Percentiles rank a stretch among this genome's conserved stretches.
These are phyloP conservation scores for Massarina eburnea DNA, from an alignment of 2,329 filamentous ascomycete species.

Conservation along the genomic window DNA sequence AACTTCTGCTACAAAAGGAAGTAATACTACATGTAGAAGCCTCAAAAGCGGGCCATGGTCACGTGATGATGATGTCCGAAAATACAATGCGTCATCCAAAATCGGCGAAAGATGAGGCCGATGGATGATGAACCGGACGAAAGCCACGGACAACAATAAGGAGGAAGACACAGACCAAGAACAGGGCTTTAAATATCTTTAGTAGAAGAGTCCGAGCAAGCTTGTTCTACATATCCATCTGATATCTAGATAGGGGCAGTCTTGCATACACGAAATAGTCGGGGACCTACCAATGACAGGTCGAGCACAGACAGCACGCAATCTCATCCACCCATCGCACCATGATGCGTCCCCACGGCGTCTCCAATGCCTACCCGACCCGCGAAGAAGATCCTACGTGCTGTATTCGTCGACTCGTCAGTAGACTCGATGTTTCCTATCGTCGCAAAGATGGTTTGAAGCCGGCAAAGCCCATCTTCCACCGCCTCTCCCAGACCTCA, in stretches of 20 bases:
- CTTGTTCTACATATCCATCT: neutral
- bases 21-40: too few relatives aligned
- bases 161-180: neutral
- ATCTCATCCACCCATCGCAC: conserved; percentile 15
- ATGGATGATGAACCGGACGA: conserved; percentile 15
- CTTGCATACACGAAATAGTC: neutral
- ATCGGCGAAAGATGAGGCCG: conserved; percentile 1
- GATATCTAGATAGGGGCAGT: neutral
- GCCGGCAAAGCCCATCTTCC: conserved; percentile 15
- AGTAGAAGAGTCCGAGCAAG: too few relatives aligned
- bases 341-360: conserved; percentile 2
- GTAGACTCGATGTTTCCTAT: conserved; percentile 12
- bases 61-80: neutral
- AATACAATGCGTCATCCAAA: neutral
- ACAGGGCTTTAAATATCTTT: neutral
- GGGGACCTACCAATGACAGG: conserved; percentile 24
- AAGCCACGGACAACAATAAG: conserved; percentile 4
- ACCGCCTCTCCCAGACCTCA: conserved; percentile 22
- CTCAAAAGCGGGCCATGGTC: too few relatives aligned
- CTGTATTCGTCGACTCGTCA: conserved; percentile 11
- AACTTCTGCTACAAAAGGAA: too few relatives aligned
- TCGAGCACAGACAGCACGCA: conserved; percentile 29
- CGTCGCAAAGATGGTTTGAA: conserved; percentile 5
- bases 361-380: conserved; percentile 5
- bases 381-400: conserved; percentile 7